Evolutionary conservation across 2,329 filamentous ascomycete species (phyloP), one percentile per base, ranked within the genome.

Genomic region (Colletotrichum camelliae): DNA sequence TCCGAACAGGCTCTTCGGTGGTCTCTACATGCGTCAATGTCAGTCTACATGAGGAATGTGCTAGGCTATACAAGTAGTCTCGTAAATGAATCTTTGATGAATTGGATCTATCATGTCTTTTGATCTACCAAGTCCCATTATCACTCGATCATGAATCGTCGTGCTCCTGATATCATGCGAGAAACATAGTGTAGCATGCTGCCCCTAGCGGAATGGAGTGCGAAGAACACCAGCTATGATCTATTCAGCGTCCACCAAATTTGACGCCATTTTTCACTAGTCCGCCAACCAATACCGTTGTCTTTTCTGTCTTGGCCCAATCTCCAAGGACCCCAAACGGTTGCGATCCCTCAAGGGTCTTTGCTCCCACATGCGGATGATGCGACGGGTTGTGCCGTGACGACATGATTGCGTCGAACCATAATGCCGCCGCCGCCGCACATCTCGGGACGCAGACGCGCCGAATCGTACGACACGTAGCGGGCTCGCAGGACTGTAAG

Each of bases 391-490:
- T 66, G 39, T 43, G 69, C 57, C 55, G 60, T 35, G 66, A 55
- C 43, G 69, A 68, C 69, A 27, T 39, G 35, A 27, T 35, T 37
- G 24, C 24, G 21, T 13, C 24, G 57, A 4, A 15, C 24, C 24
- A 57, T 24, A 33, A 39, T 24, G 72, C 37, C 48, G 69, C 70
- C 33, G 58, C 58, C 67, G 64, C 43, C 33, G 48, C 62, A 48
- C 27, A 64, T 55, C 65, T 73, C 62, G 69, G 39, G 43, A 64
- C 39, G 43, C 60, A 73, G 64, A 39, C 62, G 73, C 43, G 69
- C 69, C 64, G 57, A 18, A 62, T 58, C 35, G n/a, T 43, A 48
- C 33, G 73, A 70, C 62, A 72, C 62, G 69, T 24, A 62, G 27
- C 35, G 57, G 67, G 58, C 67, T 65, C 15, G 64, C 48, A 29